Percentiles rank a stretch among this genome's conserved stretches.
phyloP scores from a whole-genome alignment of 2,329 filamentous ascomycete genomes.

The Orbilia oligospora region DNA sequence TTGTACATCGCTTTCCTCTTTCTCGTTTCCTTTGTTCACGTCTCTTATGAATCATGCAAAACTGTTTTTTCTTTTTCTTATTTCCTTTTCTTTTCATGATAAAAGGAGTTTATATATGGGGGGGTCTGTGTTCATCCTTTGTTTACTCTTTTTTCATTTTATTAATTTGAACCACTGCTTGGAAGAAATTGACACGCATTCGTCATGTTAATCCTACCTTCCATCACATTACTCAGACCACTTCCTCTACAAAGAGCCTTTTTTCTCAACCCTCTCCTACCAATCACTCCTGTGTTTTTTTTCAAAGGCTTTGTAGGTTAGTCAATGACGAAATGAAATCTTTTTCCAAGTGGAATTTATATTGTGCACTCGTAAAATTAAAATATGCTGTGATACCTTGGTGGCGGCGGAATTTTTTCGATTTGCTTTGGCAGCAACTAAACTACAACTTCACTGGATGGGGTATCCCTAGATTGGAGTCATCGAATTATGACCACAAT shows the following conservation, averaged over 20 bases:
- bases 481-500: no score
- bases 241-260: constrained; percentile 50
- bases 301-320: constrained; percentile 60
- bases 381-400: background rate
- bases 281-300: background rate
- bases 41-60: constrained; percentile 47
- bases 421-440: no score
- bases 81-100: constrained; percentile 46
- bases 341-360: constrained; percentile 46
- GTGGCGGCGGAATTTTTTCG: no score
- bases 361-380: constrained; percentile 6
- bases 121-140: constrained; percentile 55
- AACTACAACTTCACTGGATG: no score
- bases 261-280: constrained; percentile 19
- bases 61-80: constrained; percentile 27
- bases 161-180: constrained; percentile 29
- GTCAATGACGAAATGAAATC: constrained; percentile 54
- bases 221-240: constrained; percentile 26
- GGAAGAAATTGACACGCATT: constrained; percentile 42
- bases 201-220: constrained; percentile 59
- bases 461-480: no score
- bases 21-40: constrained; percentile 46
- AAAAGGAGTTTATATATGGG: constrained; percentile 61
- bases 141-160: constrained; percentile 15
- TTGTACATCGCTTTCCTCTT: constrained; percentile 59